phyloP scores from a whole-genome alignment of 306 rosid species.

The Acacia crassicarpa region DNA sequence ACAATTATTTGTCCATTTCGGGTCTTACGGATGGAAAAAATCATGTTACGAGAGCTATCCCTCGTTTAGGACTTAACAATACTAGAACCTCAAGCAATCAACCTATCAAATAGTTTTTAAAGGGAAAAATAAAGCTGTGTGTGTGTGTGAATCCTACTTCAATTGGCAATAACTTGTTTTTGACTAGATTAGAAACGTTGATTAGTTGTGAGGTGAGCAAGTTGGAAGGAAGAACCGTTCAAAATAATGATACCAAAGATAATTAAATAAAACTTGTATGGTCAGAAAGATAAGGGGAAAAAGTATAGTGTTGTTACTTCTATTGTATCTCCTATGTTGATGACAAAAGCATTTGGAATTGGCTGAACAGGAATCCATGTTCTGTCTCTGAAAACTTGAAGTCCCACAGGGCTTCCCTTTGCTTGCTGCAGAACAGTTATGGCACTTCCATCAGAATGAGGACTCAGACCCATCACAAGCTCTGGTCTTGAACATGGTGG shows the following conservation, averaged over 20 bases:
- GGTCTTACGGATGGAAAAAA: background rate
- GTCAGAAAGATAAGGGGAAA: background rate
- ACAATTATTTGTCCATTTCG: background rate
- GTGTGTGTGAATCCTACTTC: background rate
- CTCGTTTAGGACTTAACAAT: background rate
- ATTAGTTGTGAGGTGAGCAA: background rate
- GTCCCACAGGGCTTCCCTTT: conserved; percentile 76
- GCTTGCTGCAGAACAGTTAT: conserved; percentile 93
- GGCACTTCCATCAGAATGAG: conserved; percentile 99
- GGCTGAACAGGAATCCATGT: conserved; percentile 82
- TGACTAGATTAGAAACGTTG: background rate
- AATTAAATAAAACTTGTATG: background rate
- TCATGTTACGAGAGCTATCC: background rate
- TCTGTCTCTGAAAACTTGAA: conserved; percentile 73
- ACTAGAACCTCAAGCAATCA: background rate
- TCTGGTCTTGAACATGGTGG: conserved; percentile 97
- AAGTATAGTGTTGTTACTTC: conserved; percentile 57
- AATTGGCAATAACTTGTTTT: background rate
- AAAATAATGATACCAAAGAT: background rate
- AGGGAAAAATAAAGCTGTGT: too few relatives aligned
- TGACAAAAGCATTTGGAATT: conserved; percentile 80
- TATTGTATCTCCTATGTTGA: conserved; percentile 90
- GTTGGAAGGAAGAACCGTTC: background rate
- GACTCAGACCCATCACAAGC: conserved; percentile 94
- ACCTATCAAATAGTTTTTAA: background rate